Evolutionary conservation across 2,329 filamentous ascomycete genomes (phyloP), one percentile per base, ranked within the genome.

Genomic region (Paecilomyces formosus): DNA sequence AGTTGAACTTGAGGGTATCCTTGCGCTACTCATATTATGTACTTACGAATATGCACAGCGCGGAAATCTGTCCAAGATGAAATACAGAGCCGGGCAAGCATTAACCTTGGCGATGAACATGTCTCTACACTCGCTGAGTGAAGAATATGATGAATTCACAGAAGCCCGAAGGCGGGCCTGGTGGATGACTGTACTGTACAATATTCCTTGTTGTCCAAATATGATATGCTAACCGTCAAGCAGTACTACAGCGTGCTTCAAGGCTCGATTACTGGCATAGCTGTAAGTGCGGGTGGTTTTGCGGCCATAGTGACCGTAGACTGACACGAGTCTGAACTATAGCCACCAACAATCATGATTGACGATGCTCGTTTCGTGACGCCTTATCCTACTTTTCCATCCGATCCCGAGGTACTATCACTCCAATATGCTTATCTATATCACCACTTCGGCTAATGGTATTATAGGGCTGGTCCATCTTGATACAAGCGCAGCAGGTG

Each of bases 31-130:
- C 28, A 61, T 78, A 28, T 69, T 79, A n/a, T 76, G 73, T 22
- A 69, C 77, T 9, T 79, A 79, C 57, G 76, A 79, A 60, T 79
- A 79, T 62, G 67, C 72, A 2, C 76, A 79, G 59, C 69, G 76
- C 26, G 76, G 76, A 3, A 79, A 79, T 58, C 64, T 78, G 21
- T 64, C 73, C 7, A 79, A 78, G 60, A 79, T 79, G 76, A 72
- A 75, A 33, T 75, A 75, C 60, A 74, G 76, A 56, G 74, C 76
- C 3, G 69, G 76, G 8, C 75, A 78, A 62, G 76, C 76, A 7
- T 69, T 78, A 61, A 68, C 74, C 3, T 68, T 75, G 59, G 76
- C 76, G 15, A 67, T 77, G 64, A 73, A 77, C n/a, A 73, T 77
- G 64, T 74, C 70, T 39, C 66, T 79, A 26, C 75, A 79, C 67